Evolutionary conservation across 805 yeast species (phyloP).

Genomic region (Wickerhamomyces bisporus): DNA sequence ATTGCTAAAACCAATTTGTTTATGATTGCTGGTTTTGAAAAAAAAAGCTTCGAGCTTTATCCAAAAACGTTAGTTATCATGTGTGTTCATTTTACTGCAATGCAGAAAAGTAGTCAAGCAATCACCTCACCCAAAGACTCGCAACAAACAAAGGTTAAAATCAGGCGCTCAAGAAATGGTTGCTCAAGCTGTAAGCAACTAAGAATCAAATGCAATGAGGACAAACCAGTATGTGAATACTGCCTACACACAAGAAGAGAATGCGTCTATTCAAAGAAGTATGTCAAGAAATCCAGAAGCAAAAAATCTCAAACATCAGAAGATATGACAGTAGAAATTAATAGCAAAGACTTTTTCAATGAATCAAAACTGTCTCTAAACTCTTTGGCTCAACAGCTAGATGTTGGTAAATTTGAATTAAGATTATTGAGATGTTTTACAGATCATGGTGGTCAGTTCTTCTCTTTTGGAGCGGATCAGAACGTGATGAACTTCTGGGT

Average conservation of each 20-base stretch:
- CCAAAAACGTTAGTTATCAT: too few relatives aligned
- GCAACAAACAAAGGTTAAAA: background rate
- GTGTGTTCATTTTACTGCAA: too few relatives aligned
- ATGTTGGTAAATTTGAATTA: conserved; percentile 7
- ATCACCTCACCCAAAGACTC: too few relatives aligned
- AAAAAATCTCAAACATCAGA: background rate
- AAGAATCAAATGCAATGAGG: conserved; percentile 89
- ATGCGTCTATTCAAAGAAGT: conserved; percentile 52
- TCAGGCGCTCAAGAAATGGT: conserved; percentile 69
- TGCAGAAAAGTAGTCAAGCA: too few relatives aligned
- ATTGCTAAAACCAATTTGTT: too few relatives aligned
- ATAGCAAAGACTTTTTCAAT: too few relatives aligned
- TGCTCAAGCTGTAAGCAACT: conserved; percentile 85
- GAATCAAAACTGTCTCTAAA: conserved; percentile 10
- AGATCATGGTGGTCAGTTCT: conserved; percentile 18
- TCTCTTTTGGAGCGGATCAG: conserved; percentile 11
- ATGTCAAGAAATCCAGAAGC: conserved; percentile 3
- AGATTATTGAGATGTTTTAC: conserved; percentile 16
- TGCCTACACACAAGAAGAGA: conserved; percentile 71
- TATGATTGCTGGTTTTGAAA: too few relatives aligned
- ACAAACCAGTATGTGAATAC: conserved; percentile 70
- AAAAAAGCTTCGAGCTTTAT: too few relatives aligned
- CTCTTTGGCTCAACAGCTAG: conserved; percentile 9
- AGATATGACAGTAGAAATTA: too few relatives aligned
- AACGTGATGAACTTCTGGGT: conserved; percentile 12